Evolutionary conservation across 2,329 filamentous ascomycete genomes (phyloP), one percentile per base, ranked within the genome.

Genomic region (Fusarium graminum): DNA sequence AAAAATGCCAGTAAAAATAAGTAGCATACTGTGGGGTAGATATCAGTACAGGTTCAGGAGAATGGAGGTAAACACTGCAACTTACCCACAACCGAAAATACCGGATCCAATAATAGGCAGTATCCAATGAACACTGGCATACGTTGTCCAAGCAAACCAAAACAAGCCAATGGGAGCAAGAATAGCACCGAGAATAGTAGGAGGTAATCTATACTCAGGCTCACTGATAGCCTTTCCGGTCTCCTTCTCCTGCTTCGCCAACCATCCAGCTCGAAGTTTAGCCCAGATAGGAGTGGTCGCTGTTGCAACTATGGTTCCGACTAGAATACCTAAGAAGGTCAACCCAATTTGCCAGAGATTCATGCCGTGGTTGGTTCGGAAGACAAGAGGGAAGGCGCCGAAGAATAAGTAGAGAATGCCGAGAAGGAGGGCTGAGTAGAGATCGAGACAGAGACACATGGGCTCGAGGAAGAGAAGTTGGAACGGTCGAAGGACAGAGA

Each of bases 351-450:
- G 90, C 81, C 89, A 93, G 4, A 92, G 80, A 39, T 85, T 87
- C 79, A 95, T 92, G 7, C 85, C 87, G 74, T 94, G 89, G 30
- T 90, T 88, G 32, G 84, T 85, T 25, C 83, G 76, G 74, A 96
- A 96, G 9, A 96, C 87, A n/a, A 94, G 79, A 3, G 89, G 85
- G 65, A 95, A 94, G 0, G 92, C 91, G 9, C 92, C 92, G 73
- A 94, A 94, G 80, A 94, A 95, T 6, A 95, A 85, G 74, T 96
- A 96, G 1, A 96, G 78, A 22, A 94, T 89, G 2, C 92, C 93
- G 4, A 96, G 81, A 10, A 96, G 80, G 44, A 96, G 86, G n/a
- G 92, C 91, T 0, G 91, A 92, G 69, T 93, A 91, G 12, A 94
- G 78, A 74, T 92, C 93, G 19, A 96, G 85, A 56, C 88, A 86